Evolutionary conservation across 805 yeast species (phyloP).

Genomic region (Debaryomyces hansenii): DNA sequence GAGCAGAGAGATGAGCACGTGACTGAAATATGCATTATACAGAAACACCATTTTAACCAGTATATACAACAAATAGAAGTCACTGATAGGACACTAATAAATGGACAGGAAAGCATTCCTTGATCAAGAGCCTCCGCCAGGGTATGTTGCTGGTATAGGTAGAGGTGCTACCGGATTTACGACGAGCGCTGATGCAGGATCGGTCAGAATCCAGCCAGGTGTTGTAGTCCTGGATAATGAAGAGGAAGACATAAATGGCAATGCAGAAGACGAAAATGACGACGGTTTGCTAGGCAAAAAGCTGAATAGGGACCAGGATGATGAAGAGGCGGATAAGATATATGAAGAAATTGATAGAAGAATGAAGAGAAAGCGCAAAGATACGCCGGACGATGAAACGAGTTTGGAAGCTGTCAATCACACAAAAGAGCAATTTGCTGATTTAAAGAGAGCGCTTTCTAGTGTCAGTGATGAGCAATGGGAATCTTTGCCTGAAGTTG

Average conservation of each 20-base stretch:
- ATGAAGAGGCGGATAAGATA: slow-evolving; percentile 74
- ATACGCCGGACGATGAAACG: slow-evolving; percentile 7
- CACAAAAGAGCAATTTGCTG: slow-evolving; percentile 52
- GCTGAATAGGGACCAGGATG: slow-evolving; percentile 46
- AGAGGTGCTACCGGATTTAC: slow-evolving; percentile 95
- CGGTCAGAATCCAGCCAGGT: slow-evolving; percentile 29
- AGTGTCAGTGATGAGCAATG: slow-evolving; percentile 69
- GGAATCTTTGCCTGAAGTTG: slow-evolving; percentile 82
- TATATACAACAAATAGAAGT: too few species aligned
- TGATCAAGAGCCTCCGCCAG: slow-evolving; percentile 84
- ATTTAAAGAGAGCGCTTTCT: slow-evolving; percentile 62
- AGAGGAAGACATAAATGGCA: slow-evolving; percentile 12
- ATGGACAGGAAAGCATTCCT: slow-evolving; percentile 66
- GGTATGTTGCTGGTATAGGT: slow-evolving; percentile 90
- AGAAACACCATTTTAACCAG: too few species aligned
- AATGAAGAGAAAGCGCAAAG: slow-evolving; percentile 33
- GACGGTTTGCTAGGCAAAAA: slow-evolving; percentile 28
- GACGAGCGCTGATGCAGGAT: slow-evolving; percentile 76
- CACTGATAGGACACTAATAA: not conserved
- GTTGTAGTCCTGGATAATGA: slow-evolving; percentile 30
- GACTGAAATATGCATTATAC: not conserved
- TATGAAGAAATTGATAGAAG: slow-evolving; percentile 68
- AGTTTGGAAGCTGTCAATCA: slow-evolving; percentile 14
- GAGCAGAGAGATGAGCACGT: not conserved
- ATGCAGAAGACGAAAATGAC: slow-evolving; percentile 24